phyloP scores from a whole-genome alignment of 345 rosid genomes.

The Acer saccharum region DNA sequence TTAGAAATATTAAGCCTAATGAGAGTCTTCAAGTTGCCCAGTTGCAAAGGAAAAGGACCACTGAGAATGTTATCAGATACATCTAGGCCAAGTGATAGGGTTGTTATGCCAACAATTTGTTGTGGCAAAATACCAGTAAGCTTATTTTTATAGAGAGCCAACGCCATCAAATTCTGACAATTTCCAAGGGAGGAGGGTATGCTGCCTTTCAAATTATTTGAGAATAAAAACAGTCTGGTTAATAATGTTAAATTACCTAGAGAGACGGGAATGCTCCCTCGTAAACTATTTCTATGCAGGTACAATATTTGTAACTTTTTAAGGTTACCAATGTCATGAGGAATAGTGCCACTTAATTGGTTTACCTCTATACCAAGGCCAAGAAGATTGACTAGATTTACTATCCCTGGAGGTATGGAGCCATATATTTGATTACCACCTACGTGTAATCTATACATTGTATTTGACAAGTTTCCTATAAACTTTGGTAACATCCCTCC shows the following conservation, averaged over 20 bases:
- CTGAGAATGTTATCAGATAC: not conserved
- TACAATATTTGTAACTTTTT: not conserved
- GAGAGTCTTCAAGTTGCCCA: slow-evolving; percentile 3
- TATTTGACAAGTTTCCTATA: not conserved
- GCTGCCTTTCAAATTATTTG: slow-evolving; percentile 9
- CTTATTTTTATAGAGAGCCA: not conserved
- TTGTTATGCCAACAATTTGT: not conserved
- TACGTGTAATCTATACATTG: rapidly evolving
- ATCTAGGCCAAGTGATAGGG: not conserved
- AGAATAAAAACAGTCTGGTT: not conserved
- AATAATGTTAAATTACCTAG: slow-evolving; percentile 9
- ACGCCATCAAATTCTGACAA: not conserved
- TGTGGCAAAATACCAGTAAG: slow-evolving; percentile 19
- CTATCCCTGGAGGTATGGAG: slow-evolving; percentile 5
- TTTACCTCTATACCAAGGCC: not conserved
- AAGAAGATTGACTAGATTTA: slow-evolving; percentile 20
- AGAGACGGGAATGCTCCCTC: slow-evolving; percentile 17
- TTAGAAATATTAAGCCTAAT: no score
- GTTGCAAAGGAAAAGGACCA: slow-evolving; percentile 14
- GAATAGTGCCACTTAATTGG: slow-evolving; percentile 7
- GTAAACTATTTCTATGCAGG: not conserved
- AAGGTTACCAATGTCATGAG: slow-evolving; percentile 17
- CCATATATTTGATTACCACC: not conserved
- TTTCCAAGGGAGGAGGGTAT: slow-evolving; percentile 13
- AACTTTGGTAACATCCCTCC: no score